Base-by-base conservation (phyloP, 495 filamentous ascomycete species). In the Xeromyces bisporus region DNA sequence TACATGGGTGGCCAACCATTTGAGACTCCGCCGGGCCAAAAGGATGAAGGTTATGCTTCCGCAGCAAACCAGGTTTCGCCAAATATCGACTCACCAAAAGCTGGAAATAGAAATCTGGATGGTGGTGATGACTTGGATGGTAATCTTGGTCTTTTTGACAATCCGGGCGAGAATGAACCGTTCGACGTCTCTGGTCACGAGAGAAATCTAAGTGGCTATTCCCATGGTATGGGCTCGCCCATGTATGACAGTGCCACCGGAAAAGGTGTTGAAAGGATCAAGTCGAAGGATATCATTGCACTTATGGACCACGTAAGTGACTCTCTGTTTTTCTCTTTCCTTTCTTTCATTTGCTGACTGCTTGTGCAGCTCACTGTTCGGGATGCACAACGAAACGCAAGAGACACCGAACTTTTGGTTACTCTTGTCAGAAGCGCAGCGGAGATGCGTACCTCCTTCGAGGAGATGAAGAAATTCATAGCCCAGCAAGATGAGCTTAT, bases 391-490 rank as follows among this genome's bases (percentile, higher is more conserved):
- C 81, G 89, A 20, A 94, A 91, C 55, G 89, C 89, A 28, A 69
- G 87, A 23, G 89, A 99, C 44, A 99, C 89, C 1, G 89, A 96
- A 56, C 93, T 99, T 32, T 55, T 99, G 18, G 79, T 96, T 29
- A 93, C 89, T 2, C 66, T 99, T 23, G 89, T 96, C 28, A 73
- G 84, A 31, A 84, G 83, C 38, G 86, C 91, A 10, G 83, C 91
- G 7, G 89, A 99, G 46, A 93, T 96, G 85, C 82, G 89, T 35
- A 93, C 80, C 38, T 87, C 80, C 8, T 93, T 96, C 46, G 85
- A 94, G 43, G 86, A 92, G 40, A 80, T 99, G 74, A 94, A 91
- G 67, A 78, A 72, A 41, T 77, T 87, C 49, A 71, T 99, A 26
- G 75, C 74, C 2, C 78, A 87, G 26, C 84, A 86, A 27, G 83